Evolutionary conservation across 2,329 filamentous ascomycete genomes (phyloP).

Genomic region (Exophiala viscosa): DNA sequence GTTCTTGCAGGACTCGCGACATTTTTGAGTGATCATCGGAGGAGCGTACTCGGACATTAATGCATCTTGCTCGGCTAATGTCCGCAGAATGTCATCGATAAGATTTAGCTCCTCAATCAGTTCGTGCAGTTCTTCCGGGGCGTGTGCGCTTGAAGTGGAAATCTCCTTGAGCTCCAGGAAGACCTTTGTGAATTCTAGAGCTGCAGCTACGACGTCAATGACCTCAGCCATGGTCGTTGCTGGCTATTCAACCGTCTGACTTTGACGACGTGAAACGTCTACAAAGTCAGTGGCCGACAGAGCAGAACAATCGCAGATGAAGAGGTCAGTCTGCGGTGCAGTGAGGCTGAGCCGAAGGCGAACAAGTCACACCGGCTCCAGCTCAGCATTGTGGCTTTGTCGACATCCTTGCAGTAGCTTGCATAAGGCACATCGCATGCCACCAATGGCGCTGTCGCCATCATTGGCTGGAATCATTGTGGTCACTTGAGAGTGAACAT

Average conservation of each 20-base stretch:
- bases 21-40: slow-evolving; percentile 3
- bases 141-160: slow-evolving; percentile 6
- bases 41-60: slow-evolving; percentile 1
- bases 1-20: slow-evolving; percentile 7
- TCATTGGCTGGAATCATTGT: neutral
- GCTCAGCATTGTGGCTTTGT: neutral
- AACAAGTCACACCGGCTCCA: neutral
- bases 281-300: neutral
- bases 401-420: neutral
- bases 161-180: slow-evolving; percentile 4
- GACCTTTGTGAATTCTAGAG: slow-evolving; percentile 7
- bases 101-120: slow-evolving; percentile 10
- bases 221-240: slow-evolving; percentile 8
- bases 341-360: neutral
- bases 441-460: neutral
- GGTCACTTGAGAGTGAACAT: neutral
- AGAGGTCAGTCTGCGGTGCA: neutral
- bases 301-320: neutral
- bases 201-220: slow-evolving; percentile 11
- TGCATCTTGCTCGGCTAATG: slow-evolving; percentile 9
- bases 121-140: neutral
- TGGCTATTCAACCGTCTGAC: too few species aligned
- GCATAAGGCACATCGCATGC: neutral
- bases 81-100: slow-evolving; percentile 1
- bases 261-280: neutral